Evolutionary conservation across 352 stramenopile genomes (phyloP), one percentile per base, ranked within the genome.

Genomic region (Globisporangium ultimum): DNA sequence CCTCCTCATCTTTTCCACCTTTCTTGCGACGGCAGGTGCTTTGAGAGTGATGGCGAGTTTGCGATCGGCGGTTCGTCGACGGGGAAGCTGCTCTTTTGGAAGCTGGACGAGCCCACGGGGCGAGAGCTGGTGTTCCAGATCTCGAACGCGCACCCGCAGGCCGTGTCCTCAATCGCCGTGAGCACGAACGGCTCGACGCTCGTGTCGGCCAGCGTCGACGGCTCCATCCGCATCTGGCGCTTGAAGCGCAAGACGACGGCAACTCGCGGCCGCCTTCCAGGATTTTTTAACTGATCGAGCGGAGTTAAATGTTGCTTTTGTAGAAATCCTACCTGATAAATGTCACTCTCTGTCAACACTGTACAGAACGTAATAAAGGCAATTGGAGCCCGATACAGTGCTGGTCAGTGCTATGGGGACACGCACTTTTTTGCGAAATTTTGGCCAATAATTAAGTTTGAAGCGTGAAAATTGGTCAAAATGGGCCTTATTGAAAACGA

Each of bases 41-140:
- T 95, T 41, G 84, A 88, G 21, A 92, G 80, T 55, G 85, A 95
- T 42, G 76, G 80, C 40, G 80, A 89, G 58, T 93, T 84, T 47
- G 85, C 84, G 4, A 71, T 93, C 5, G 85, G 78, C 32, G 85
- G 85, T 3, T 88, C 81, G 11, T 80, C 82, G 10, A 89, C 76
- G 1, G 85, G 85, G 58, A 89, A 89, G 52, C 54, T 93, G 14
- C 61, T 92, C 40, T 86, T 93, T 63, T 95, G 85, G 85, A 91
- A 91, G 54, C 71, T 95, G 6, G 79, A 90, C 61, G 82, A 91
- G 36, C 66, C 76, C n/a, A 71, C 60, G n/a, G 70, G 71, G 0
- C 68, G 78, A 43, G 80, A 87, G 54, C 76, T 87, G 34, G 75
- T 91, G 49, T 76, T 89, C 49, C 75, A 90, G 58, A 90, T 94